Base-by-base conservation (phyloP, 2,329 filamentous ascomycete species). In the Colletotrichum lupini region DNA sequence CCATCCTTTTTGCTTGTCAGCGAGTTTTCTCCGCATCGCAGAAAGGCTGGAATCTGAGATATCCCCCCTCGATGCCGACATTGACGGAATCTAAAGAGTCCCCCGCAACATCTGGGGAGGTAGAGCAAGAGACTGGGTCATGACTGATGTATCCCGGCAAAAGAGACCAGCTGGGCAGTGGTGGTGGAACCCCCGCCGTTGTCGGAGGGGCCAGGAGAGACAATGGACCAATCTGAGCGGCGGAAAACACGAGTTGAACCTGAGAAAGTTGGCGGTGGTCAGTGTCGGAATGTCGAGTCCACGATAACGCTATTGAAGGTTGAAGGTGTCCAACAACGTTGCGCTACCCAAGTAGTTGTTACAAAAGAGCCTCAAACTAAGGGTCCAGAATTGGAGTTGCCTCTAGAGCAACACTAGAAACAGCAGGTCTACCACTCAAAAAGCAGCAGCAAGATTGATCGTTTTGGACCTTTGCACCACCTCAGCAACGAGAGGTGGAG, bases 91-190 rank as follows among this genome's bases (percentile, higher is more conserved):
- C 59, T 46, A 30, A 62, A 26, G 11, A 26, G 7, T 37, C 59
- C 69, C 69, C 67, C 66, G 70, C 66, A 65, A 59, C 60, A 65
- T 65, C 66, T 70, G 60, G 70, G 69, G 67, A 73, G 70, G 55
- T 26, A 8, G 59, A 65, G 60, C 55, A 49, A 42, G 24, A 46
- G 28, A 46, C 66, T 65, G 66, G 53, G 53, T 69, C 65, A 69
- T 72, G 69, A 72, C 66, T 72, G 65, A 52, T 73, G 70, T 63
- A 69, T 60, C 70, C 55, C 14, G 67, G 60, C 66, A 49, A 46
- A 58, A 35, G 9, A 56, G 53, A 28, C 60, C 59, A 68, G 64
- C 66, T 73, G 69, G 66, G 55, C 70, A 64, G 53, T 56, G 22
- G 42, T 16, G 55, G 66, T 64, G 67, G 70, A 60, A 53, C 8